Conservation (phyloP, 768 basidiomycete genomes). For the Russula vinacea region DNA sequence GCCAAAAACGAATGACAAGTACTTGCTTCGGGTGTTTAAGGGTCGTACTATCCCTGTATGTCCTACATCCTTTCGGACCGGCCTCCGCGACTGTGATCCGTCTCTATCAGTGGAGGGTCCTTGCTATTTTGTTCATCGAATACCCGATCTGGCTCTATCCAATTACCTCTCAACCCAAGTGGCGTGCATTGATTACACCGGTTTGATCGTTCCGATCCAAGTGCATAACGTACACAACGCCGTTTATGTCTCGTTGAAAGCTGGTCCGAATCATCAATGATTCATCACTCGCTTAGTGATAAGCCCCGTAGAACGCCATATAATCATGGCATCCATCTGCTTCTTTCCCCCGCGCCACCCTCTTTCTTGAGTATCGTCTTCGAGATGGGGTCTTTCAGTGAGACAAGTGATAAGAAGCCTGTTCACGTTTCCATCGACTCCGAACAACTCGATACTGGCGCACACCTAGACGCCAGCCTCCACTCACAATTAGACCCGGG, state of each 20-base stretch:
- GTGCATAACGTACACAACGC: background rate
- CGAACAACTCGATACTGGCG: slow-evolving; percentile 59
- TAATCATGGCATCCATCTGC: background rate
- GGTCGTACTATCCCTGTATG: background rate
- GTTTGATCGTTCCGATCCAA: background rate
- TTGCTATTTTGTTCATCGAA: background rate
- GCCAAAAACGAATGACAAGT: background rate
- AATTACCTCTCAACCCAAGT: background rate
- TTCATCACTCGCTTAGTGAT: background rate
- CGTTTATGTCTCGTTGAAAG: background rate
- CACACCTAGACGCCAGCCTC: slow-evolving; percentile 50
- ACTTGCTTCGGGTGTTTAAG: background rate
- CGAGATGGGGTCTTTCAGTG: slow-evolving; percentile 23
- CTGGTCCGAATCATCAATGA: background rate
- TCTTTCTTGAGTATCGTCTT: background rate
- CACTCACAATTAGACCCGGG: slow-evolving; percentile 46
- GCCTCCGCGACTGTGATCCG: background rate
- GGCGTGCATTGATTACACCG: background rate
- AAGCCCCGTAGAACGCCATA: background rate
- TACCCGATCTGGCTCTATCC: background rate
- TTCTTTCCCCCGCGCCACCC: background rate
- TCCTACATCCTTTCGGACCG: background rate
- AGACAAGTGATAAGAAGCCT: slow-evolving; percentile 20
- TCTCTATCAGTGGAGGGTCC: background rate
- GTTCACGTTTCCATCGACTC: slow-evolving; percentile 41